phyloP scores from a whole-genome alignment of 148 eudicot species.

The Spergularia bocconei region DNA sequence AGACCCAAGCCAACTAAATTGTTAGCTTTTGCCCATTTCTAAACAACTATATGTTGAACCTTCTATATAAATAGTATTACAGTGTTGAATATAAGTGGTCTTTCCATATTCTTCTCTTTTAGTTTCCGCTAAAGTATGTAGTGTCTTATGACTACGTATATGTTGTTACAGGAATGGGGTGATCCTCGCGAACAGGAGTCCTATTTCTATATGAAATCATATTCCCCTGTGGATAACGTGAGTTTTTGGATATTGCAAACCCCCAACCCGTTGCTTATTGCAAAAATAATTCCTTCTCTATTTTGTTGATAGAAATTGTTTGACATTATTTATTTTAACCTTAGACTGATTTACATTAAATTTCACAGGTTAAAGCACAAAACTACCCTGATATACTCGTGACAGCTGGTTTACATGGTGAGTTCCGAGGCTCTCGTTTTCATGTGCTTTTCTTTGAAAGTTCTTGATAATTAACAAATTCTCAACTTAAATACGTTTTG shows the following conservation, averaged over 20 bases:
- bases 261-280: too few relatives aligned
- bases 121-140: not conserved
- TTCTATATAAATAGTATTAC: not conserved
- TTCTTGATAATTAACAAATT: not conserved
- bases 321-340: slow-evolving; percentile 5
- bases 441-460: not conserved
- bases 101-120: not conserved
- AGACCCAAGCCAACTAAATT: not conserved
- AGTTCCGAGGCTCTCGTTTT: slow-evolving; percentile 20
- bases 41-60: not conserved
- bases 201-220: slow-evolving; percentile 86
- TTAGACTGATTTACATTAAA: slow-evolving; percentile 10
- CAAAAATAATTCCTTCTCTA: not conserved
- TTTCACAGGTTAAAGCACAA: slow-evolving; percentile 60
- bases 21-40: not conserved
- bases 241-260: slow-evolving; percentile 27
- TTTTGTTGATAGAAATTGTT: too few relatives aligned
- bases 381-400: slow-evolving; percentile 75
- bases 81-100: not conserved
- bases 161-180: slow-evolving; percentile 92
- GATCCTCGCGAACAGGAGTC: slow-evolving; percentile 83
- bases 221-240: slow-evolving; percentile 93
- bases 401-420: slow-evolving; percentile 86
- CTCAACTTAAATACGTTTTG: too few relatives aligned
- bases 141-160: slow-evolving; percentile 4